Conservation (phyloP, 768 basidiomycete species). For the Trametes cingulata region DNA sequence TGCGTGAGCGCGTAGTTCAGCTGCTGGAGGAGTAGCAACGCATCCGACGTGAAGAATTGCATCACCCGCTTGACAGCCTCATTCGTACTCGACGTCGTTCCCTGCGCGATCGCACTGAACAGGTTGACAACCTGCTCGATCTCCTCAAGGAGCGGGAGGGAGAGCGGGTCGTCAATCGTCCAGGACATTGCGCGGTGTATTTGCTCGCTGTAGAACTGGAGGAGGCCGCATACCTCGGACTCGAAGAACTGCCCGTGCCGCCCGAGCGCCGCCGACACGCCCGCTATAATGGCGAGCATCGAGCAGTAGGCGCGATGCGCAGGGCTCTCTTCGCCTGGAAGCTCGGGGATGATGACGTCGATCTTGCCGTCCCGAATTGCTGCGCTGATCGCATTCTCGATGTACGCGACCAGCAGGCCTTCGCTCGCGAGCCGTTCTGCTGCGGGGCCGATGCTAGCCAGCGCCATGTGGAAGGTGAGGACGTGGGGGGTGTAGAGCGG, state of each 20-base stretch:
- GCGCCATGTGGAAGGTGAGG: slow-evolving; percentile 82
- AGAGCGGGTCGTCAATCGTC: slow-evolving; percentile 80
- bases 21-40: slow-evolving; percentile 78
- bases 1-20: slow-evolving; percentile 90
- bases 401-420: slow-evolving; percentile 79
- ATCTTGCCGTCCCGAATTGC: slow-evolving; percentile 78
- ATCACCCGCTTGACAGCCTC: slow-evolving; percentile 64
- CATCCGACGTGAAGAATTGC: slow-evolving; percentile 64
- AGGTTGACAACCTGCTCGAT: slow-evolving; percentile 77
- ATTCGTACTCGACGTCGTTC: slow-evolving; percentile 44
- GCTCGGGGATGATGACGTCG: slow-evolving; percentile 63
- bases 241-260: slow-evolving; percentile 77
- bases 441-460: slow-evolving; percentile 72
- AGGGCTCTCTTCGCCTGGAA: slow-evolving; percentile 75
- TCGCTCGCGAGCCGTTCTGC: slow-evolving; percentile 87
- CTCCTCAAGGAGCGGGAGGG: slow-evolving; percentile 77
- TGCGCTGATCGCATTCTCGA: slow-evolving; percentile 75
- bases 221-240: slow-evolving; percentile 81
- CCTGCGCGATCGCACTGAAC: slow-evolving; percentile 73
- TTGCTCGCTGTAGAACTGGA: slow-evolving; percentile 84
- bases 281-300: slow-evolving; percentile 79
- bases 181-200: slow-evolving; percentile 76
- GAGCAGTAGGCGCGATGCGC: slow-evolving; percentile 81
- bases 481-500: slow-evolving; percentile 77
- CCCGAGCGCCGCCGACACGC: slow-evolving; percentile 63